Evolutionary conservation across 352 stramenopile species (phyloP).

Genomic region (Pythium volutum): DNA sequence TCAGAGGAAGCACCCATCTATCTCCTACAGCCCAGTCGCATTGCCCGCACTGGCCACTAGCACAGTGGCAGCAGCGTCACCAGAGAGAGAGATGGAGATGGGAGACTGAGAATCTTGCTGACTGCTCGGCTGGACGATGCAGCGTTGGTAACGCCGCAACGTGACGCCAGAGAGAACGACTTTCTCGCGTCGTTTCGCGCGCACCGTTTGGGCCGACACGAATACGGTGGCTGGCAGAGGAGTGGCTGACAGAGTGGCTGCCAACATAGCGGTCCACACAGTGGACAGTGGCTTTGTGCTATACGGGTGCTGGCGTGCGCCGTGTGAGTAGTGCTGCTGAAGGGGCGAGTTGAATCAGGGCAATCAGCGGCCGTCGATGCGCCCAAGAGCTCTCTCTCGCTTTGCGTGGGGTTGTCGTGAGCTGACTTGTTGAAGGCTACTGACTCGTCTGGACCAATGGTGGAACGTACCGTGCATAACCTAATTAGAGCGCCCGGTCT

Average conservation of each 20-base stretch:
- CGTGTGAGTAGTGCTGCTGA: not conserved
- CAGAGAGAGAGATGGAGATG: not conserved
- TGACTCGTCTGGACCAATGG: conserved; percentile 3
- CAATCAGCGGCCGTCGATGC: not conserved
- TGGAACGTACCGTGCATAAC: conserved; percentile 1
- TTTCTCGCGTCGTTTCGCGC: not conserved
- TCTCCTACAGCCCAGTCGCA: too few relatives aligned
- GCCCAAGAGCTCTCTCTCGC: not conserved
- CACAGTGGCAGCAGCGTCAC: not conserved
- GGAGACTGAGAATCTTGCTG: not conserved
- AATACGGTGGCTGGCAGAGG: not conserved
- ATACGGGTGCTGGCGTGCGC: not conserved
- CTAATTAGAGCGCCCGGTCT: conserved; percentile 15
- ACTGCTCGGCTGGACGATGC: not conserved
- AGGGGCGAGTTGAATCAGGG: not conserved
- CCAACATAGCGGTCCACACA: not conserved
- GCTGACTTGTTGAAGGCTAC: conserved; percentile 27
- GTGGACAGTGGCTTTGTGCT: not conserved
- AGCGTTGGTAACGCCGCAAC: not conserved
- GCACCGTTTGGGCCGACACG: too few relatives aligned
- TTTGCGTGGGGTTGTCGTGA: too few relatives aligned
- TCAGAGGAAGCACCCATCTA: not conserved
- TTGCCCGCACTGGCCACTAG: not conserved
- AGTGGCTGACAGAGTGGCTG: not conserved
- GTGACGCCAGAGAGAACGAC: not conserved